These are phyloP conservation scores for Arachnomyces sp. DNA, from an alignment of 2,329 filamentous ascomycete genomes.

Conservation along the genomic window DNA sequence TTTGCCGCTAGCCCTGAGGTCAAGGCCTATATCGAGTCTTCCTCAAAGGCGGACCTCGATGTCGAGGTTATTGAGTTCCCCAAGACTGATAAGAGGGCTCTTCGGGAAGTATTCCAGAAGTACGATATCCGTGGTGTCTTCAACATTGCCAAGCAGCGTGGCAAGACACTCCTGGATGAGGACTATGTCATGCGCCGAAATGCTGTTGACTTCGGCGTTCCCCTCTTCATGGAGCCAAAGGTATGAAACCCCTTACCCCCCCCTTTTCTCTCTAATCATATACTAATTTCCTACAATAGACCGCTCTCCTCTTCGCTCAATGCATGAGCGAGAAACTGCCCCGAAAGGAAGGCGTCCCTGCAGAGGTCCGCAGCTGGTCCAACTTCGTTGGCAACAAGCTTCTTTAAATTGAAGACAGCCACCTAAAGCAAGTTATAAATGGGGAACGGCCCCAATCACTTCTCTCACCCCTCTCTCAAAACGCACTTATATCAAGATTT, in stretches of 20 bases:
- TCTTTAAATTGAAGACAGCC: conserved; percentile 26
- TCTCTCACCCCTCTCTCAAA: neutral
- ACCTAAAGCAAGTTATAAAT: too few species aligned
- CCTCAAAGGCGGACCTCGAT: conserved; percentile 54
- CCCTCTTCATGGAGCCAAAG: conserved; percentile 97
- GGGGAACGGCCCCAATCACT: neutral
- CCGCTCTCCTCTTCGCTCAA: conserved; percentile 87
- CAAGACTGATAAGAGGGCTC: conserved; percentile 86
- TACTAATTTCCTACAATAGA: conserved; percentile 48
- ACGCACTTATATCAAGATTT: neutral
- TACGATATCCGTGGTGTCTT: conserved; percentile 94
- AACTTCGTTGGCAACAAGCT: conserved; percentile 74
- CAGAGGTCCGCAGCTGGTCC: conserved; percentile 88
- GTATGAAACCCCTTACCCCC: conserved; percentile 44
- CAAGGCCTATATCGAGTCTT: conserved; percentile 72
- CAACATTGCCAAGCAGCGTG: conserved; percentile 79
- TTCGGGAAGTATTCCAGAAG: conserved; percentile 92
- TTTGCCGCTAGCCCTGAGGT: conserved; percentile 75
- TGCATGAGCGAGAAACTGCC: conserved; percentile 97
- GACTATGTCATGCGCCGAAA: conserved; percentile 99
- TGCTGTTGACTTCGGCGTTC: conserved; percentile 95
- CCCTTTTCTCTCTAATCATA: conserved; percentile 1
- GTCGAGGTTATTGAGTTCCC: conserved; percentile 96
- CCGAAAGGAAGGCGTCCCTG: conserved; percentile 74
- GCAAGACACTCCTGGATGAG: conserved; percentile 76